Percentiles rank a stretch among this genome's conserved stretches.
phyloP scores from a whole-genome alignment of 163 green algal species.

The Trebouxia gelatinosa region DNA sequence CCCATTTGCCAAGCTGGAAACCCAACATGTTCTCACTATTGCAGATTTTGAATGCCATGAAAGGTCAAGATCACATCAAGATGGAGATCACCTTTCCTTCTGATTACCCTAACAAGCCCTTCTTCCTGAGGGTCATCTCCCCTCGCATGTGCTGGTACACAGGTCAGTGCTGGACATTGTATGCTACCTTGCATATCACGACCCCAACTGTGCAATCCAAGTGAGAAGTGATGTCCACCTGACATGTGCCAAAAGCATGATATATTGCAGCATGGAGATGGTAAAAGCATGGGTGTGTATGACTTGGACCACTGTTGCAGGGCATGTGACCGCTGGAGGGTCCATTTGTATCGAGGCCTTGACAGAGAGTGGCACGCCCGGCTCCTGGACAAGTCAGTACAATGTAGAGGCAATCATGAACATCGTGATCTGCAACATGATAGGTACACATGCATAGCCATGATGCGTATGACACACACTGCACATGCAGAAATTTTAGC shows the following conservation, averaged over 20 bases:
- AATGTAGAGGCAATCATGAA: conserved; percentile 35
- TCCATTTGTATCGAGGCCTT: conserved; percentile 63
- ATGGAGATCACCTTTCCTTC: conserved; percentile 47
- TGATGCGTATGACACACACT: too few species aligned
- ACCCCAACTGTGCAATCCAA: too few species aligned
- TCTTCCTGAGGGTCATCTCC: conserved; percentile 45
- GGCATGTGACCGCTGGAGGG: conserved; percentile 55
- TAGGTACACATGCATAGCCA: too few species aligned
- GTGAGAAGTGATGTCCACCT: neutral
- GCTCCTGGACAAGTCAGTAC: conserved; percentile 27
- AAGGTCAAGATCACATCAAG: conserved; percentile 44
- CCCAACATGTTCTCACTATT: too few species aligned
- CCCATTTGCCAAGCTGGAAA: too few species aligned
- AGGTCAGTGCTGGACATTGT: too few species aligned
- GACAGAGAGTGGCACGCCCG: conserved; percentile 45
- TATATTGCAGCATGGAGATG: neutral
- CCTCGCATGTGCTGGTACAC: conserved; percentile 33
- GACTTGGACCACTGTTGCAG: neutral
- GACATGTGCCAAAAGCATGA: neutral
- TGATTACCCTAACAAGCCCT: conserved; percentile 51
- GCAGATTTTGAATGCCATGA: conserved; percentile 8
- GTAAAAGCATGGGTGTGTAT: neutral
- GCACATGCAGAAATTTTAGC: too few species aligned
- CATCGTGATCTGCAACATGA: conserved; percentile 39
- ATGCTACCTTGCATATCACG: too few species aligned